Percentiles rank a stretch among this genome's conserved stretches.
phyloP scores from a whole-genome alignment of 176 grass and related monocot genomes.

The Raddia guianensis region DNA sequence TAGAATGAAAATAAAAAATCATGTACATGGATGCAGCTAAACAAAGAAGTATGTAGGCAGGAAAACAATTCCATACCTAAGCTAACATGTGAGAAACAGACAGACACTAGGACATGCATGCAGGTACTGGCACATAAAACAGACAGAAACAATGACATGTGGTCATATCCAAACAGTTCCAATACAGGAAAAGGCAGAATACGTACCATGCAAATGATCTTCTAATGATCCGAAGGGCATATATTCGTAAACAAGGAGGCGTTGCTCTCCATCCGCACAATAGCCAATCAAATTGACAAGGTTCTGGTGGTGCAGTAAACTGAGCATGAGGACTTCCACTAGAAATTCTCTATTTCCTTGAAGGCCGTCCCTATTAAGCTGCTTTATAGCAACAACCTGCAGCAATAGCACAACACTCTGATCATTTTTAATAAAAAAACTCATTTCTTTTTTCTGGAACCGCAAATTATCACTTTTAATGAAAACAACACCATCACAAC shows the following conservation, averaged over 20 bases:
- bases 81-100: constrained; percentile 40
- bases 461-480: neutral
- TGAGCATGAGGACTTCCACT: constrained; percentile 87
- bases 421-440: neutral
- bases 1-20: neutral
- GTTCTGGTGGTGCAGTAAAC: constrained; percentile 80
- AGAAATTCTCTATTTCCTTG: constrained; percentile 93
- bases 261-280: constrained; percentile 89
- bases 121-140: constrained; percentile 24
- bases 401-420: constrained; percentile 4
- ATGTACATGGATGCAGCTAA: neutral
- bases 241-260: constrained; percentile 91
- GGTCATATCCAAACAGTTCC: constrained; percentile 23
- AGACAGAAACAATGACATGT: constrained; percentile 22
- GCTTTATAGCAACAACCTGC: constrained; percentile 88
- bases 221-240: constrained; percentile 90
- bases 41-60: constrained; percentile 24
- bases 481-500: constrained; percentile 1
- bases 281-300: constrained; percentile 90
- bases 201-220: constrained; percentile 86
- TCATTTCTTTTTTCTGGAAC: neutral
- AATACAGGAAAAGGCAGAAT: constrained; percentile 32
- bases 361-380: constrained; percentile 82
- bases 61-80: constrained; percentile 28
- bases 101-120: constrained; percentile 14